phyloP scores from a whole-genome alignment of 2,329 filamentous ascomycete species.

The Emericellopsis atlantica region DNA sequence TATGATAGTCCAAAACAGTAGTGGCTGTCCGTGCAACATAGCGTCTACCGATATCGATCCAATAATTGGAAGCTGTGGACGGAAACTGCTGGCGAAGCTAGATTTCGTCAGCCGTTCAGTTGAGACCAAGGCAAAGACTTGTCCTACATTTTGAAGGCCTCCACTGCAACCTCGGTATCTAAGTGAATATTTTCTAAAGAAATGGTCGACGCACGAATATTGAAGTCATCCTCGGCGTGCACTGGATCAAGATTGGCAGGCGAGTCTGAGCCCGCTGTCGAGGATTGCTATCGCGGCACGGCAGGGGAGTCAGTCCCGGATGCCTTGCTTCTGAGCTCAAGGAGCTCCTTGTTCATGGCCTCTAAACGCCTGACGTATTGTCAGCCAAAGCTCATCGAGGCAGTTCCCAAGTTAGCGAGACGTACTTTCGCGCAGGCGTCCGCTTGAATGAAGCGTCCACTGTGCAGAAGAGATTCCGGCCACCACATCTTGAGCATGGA shows the following conservation, averaged over 20 bases:
- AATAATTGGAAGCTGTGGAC: constrained; percentile 11
- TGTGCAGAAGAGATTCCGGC: constrained; percentile 13
- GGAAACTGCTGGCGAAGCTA: neutral
- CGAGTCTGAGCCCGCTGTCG: neutral
- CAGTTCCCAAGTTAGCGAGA: neutral
- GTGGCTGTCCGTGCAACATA: constrained; percentile 11
- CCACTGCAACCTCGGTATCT: neutral
- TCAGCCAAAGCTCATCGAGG: neutral
- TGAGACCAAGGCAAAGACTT: too few relatives aligned
- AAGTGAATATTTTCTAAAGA: neutral
- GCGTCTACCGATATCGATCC: constrained; percentile 11
- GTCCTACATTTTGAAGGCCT: neutral
- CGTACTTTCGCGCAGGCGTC: constrained; percentile 17
- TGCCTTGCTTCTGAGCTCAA: constrained; percentile 12
- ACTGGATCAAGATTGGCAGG: constrained; percentile 5
- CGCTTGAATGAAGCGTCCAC: constrained; percentile 17
- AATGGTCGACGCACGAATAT: neutral
- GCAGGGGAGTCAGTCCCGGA: constrained; percentile 1
- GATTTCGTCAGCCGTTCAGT: neutral
- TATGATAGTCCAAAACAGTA: constrained; percentile 17
- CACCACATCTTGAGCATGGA: constrained; percentile 15
- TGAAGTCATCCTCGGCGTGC: neutral
- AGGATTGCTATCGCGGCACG: neutral
- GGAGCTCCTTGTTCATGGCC: constrained; percentile 17
- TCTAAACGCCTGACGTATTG: constrained; percentile 12